These are phyloP conservation scores for Kondoa malvinella DNA, from an alignment of 768 basidiomycete genomes.

Conservation along the genomic window DNA sequence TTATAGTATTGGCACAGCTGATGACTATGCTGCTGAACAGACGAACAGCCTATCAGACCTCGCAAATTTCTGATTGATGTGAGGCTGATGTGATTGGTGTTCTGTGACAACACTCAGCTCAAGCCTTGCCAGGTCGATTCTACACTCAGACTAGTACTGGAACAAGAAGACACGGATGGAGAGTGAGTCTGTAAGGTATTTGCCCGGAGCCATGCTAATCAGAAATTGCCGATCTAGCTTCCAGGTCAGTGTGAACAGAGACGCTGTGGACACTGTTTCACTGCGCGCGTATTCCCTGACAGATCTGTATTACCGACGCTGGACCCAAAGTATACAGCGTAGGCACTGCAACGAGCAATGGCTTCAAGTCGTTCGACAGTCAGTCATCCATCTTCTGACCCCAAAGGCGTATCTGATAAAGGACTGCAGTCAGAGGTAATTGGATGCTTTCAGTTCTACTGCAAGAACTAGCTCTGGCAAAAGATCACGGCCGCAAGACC, in stretches of 20 bases:
- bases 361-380: constrained; percentile 92
- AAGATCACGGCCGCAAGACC: constrained; percentile 83
- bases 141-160: constrained; percentile 84
- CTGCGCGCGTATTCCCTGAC: constrained; percentile 1
- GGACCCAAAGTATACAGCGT: constrained; percentile 92
- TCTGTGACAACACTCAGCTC: not conserved
- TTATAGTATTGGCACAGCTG: no score
- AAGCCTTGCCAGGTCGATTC: constrained; percentile 37
- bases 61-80: constrained; percentile 18
- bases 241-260: constrained; percentile 38
- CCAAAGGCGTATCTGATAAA: not conserved
- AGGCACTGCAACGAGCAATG: constrained; percentile 92
- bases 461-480: constrained; percentile 93
- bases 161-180: constrained; percentile 94
- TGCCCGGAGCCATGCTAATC: not conserved
- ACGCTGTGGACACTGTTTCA: not conserved
- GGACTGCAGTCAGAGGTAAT: constrained; percentile 50
- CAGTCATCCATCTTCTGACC: not conserved
- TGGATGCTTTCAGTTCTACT: constrained; percentile 98
- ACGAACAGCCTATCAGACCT: constrained; percentile 13
- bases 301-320: constrained; percentile 83
- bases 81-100: not conserved
- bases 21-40: constrained; percentile 6
- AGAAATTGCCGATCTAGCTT: constrained; percentile 35
- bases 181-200: constrained; percentile 33